Evolutionary conservation across 495 filamentous ascomycete species (phyloP), one percentile per base, ranked within the genome.

Genomic region (Chlorociboria aeruginascens): DNA sequence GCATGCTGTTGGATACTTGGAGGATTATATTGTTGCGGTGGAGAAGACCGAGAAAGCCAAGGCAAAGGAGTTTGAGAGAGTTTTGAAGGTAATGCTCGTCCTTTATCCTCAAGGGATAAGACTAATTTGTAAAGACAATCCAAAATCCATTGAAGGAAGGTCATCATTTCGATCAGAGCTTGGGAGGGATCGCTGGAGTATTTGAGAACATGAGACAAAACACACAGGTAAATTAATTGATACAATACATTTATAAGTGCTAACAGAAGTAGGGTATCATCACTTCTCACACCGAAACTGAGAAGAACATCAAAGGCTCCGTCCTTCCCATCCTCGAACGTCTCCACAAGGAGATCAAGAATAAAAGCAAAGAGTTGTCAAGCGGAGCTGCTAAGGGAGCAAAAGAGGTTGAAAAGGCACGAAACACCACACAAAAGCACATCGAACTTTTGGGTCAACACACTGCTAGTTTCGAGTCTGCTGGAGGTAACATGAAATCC

Each of bases 151-250:
- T 98, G 55, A 83, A 72, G 54, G 86, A 96, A 61, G 85, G 84
- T 3, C 73, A 92, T 43, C 92, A 97, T 62, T 98, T 97, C 62
- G 87, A 89, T 56, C 83, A 94, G 65, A 78, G 72, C 47, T 68
- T 85, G 32, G 88, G 87, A 8, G 92, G 92, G 48, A 66, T 97
- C 41, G 81, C 88, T 14, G 81, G 83, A 34, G 74, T 94, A 63
- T 95, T 97, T 57, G 89, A 97, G 63, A 95, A 87, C 56, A 78
- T 98, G 66, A 82, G 89, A 33, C 74, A 79, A 49, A 96, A 96
- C 62, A 94, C 92, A 14, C 85, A 94, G 67, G 80, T 82, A 71
- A 42, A 58, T 40, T 34, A 3, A 20, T 34, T 20, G 20, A 2
- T 20, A 33, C 45, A 49, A 46, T 25, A 4, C 20, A 25, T 25